Evolutionary conservation across 352 stramenopile species (phyloP).

Genomic region (Globisporangium cystogenes): DNA sequence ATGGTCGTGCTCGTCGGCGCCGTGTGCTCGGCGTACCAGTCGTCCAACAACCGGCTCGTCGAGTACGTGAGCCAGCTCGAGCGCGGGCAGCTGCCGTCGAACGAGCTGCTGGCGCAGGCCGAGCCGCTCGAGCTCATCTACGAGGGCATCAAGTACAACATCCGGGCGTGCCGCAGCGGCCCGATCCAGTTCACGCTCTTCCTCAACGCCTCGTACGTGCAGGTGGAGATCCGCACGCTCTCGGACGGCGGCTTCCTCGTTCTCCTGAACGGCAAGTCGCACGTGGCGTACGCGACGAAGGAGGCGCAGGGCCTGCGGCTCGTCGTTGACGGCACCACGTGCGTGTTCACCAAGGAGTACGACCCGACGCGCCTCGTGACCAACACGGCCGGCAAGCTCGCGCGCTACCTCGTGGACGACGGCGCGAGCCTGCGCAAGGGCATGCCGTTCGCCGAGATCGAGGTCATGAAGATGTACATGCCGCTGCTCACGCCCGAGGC

Average conservation of each 20-base stretch:
- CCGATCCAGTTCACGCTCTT: conserved; percentile 90
- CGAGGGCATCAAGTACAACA: conserved; percentile 98
- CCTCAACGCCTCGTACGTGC: conserved; percentile 83
- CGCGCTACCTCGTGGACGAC: conserved; percentile 98
- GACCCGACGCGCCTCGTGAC: conserved; percentile 97
- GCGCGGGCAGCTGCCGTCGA: conserved; percentile 90
- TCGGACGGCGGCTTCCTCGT: conserved; percentile 98
- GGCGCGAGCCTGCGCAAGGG: conserved; percentile 85
- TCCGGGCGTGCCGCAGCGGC: conserved; percentile 88
- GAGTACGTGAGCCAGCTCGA: conserved; percentile 85
- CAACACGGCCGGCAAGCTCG: conserved; percentile 98
- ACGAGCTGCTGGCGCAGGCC: conserved; percentile 77
- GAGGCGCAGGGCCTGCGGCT: conserved; percentile 88
- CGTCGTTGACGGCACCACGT: conserved; percentile 93
- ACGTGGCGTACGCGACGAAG: conserved; percentile 96
- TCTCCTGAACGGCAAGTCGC: conserved; percentile 93
- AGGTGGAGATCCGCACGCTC: conserved; percentile 94
- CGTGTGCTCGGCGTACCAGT: conserved; percentile 78
- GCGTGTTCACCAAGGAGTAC: conserved; percentile 99
- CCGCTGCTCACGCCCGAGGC: conserved; percentile 96
- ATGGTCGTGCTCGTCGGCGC: conserved; percentile 88
- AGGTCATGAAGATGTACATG: conserved; percentile 99
- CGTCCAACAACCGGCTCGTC: conserved; percentile 60
- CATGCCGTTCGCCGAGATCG: conserved; percentile 86
- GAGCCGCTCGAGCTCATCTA: conserved; percentile 97